A percentile compares a stretch with the other conserved stretches of the same genome.
Evolutionary conservation across 139 green algal genomes (phyloP).

Genomic region (Limnomonas spitsbergensis): DNA sequence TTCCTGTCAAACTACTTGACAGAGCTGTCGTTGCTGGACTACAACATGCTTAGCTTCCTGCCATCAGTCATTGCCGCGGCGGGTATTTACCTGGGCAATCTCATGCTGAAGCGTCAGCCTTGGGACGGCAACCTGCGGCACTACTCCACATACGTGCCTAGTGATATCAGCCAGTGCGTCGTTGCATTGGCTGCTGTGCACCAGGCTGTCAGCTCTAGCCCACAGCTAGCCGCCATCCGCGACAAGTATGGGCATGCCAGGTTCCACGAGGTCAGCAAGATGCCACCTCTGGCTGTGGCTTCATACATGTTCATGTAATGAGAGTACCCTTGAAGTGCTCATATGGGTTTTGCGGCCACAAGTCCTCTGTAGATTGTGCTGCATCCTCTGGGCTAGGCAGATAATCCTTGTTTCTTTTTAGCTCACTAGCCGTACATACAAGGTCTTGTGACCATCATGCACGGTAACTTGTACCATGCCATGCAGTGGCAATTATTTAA

Average conservation of each 20-base stretch:
- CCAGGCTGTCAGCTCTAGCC: not conserved
- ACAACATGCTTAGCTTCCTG: slow-evolving; percentile 72
- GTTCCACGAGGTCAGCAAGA: slow-evolving; percentile 20
- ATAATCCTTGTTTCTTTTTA: too few species aligned
- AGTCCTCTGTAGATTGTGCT: too few species aligned
- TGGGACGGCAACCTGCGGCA: slow-evolving; percentile 45
- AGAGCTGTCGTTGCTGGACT: slow-evolving; percentile 89
- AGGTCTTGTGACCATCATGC: too few species aligned
- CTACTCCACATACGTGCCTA: slow-evolving; percentile 28
- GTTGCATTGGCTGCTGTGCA: slow-evolving; percentile 29
- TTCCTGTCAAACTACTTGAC: slow-evolving; percentile 82
- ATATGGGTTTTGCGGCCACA: too few species aligned
- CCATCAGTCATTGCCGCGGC: slow-evolving; percentile 72
- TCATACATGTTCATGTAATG: slow-evolving; percentile 4
- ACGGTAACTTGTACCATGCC: too few species aligned
- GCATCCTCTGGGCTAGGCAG: too few species aligned
- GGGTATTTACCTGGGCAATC: slow-evolving; percentile 71
- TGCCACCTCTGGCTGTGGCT: not conserved
- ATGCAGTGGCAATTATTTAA: too few species aligned
- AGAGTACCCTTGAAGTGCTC: too few species aligned
- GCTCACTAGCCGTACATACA: too few species aligned
- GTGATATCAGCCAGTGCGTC: slow-evolving; percentile 30
- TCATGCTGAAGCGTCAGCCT: slow-evolving; percentile 42
- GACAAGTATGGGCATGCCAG: slow-evolving; percentile 28
- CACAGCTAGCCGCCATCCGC: slow-evolving; percentile 22